Percentiles rank a stretch among this genome's conserved stretches.
These are phyloP conservation scores for Neopestalotiopsis rosae DNA, from an alignment of 2,329 filamentous ascomycete species.

Conservation along the genomic window DNA sequence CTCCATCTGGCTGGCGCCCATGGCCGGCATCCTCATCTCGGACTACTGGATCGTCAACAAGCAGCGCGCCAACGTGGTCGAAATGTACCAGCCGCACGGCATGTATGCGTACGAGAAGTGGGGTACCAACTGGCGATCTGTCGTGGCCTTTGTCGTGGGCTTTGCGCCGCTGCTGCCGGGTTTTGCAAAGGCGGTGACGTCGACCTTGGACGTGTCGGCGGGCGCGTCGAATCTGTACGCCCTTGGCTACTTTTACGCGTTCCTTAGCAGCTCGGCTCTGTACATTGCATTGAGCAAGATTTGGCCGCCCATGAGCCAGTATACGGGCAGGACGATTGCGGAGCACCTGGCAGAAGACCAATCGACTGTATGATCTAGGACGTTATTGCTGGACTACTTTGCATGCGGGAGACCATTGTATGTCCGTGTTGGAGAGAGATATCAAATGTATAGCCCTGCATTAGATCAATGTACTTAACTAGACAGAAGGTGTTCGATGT, in stretches of 20 bases:
- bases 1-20: constrained; percentile 22
- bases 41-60: constrained; percentile 25
- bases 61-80: constrained; percentile 15
- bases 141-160: constrained; percentile 12
- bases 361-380: neutral
- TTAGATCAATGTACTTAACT: too few relatives aligned
- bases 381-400: too few relatives aligned
- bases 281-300: constrained; percentile 19
- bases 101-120: constrained; percentile 18
- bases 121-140: constrained; percentile 17
- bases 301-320: constrained; percentile 14
- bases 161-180: constrained; percentile 16
- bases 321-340: constrained; percentile 13
- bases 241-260: constrained; percentile 16
- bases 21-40: constrained; percentile 21
- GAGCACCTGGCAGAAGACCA: constrained; percentile 14
- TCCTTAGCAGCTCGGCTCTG: constrained; percentile 15
- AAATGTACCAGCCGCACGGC: constrained; percentile 21
- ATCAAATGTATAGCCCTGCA: too few relatives aligned
- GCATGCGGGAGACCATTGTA: too few relatives aligned
- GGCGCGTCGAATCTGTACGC: constrained; percentile 12
- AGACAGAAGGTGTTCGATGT: too few relatives aligned
- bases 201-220: neutral
- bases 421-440: too few relatives aligned
- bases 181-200: constrained; percentile 12